Evolutionary conservation across 768 basidiomycete species (phyloP).

Genomic region (Peribolospora baueri): DNA sequence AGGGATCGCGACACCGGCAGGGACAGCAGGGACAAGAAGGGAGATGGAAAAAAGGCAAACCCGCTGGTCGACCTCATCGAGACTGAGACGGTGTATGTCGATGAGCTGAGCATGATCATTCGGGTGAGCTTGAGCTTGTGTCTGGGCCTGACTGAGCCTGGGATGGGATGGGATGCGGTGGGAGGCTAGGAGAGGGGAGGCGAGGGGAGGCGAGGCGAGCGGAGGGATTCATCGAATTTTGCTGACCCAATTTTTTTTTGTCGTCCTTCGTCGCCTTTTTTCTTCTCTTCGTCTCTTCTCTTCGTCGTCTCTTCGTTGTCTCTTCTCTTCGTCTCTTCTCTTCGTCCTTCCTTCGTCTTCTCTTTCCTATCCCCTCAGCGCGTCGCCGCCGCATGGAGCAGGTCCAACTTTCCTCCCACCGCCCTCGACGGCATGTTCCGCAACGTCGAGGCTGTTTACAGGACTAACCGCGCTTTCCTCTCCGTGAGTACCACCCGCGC

Average conservation of each 20-base stretch:
- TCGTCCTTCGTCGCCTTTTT: no score
- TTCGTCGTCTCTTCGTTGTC: no score
- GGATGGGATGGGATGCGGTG: no score
- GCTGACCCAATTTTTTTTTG: no score
- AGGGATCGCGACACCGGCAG: not conserved
- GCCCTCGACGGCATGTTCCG: slow-evolving; percentile 87
- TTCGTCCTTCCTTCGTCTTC: not conserved
- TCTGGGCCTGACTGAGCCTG: no score
- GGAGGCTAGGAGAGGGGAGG: no score
- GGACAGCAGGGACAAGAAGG: not conserved
- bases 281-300: no score
- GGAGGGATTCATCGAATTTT: no score
- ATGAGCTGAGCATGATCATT: slow-evolving; percentile 67
- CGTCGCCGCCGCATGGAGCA: slow-evolving; percentile 94
- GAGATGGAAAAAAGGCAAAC: slow-evolving; percentile 22
- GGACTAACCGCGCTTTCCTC: slow-evolving; percentile 61
- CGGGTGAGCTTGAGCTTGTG: slow-evolving; percentile 32
- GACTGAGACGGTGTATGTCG: slow-evolving; percentile 78
- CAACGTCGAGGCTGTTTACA: slow-evolving; percentile 72
- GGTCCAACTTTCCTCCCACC: slow-evolving; percentile 73
- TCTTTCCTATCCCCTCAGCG: slow-evolving; percentile 29
- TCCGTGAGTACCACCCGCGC: slow-evolving; percentile 27
- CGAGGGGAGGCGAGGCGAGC: no score
- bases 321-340: not conserved
- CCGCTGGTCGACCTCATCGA: slow-evolving; percentile 79